A percentile compares a stretch with the other conserved stretches of the same genome.
Evolutionary conservation across 1,284 basidiomycete genomes (phyloP).

Genomic region (Paramarasmius palmivorus): DNA sequence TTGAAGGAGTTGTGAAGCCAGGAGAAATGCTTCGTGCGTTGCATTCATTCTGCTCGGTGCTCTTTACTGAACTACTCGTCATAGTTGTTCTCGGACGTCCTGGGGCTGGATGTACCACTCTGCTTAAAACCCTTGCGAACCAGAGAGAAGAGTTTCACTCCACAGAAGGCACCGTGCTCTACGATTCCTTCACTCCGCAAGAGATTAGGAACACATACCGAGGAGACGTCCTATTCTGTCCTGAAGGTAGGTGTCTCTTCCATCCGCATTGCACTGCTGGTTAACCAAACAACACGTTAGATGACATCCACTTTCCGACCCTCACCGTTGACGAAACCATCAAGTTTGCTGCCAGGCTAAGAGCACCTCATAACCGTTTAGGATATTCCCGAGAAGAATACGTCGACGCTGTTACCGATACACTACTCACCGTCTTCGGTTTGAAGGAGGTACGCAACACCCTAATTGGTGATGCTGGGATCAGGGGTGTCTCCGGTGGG

Average conservation of each 20-base stretch:
- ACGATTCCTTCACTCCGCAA: conserved; percentile 58
- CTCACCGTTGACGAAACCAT: conserved; percentile 68
- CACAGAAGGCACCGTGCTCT: conserved; percentile 58
- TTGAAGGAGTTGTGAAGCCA: conserved; percentile 52
- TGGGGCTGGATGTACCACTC: conserved; percentile 57
- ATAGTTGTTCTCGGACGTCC: conserved; percentile 62
- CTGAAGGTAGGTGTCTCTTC: conserved; percentile 32
- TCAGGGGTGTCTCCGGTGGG: conserved; percentile 81
- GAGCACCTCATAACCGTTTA: conserved; percentile 49
- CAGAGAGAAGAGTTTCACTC: conserved; percentile 52
- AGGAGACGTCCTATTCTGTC: conserved; percentile 62
- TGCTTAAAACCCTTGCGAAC: conserved; percentile 61
- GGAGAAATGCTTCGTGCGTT: conserved; percentile 54
- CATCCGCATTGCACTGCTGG: too few relatives aligned
- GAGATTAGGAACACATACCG: conserved; percentile 52
- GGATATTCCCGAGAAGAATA: conserved; percentile 45
- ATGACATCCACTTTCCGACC: conserved; percentile 72
- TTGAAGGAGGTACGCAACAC: conserved; percentile 59
- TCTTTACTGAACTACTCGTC: neutral
- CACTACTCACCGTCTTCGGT: conserved; percentile 70
- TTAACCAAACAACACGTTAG: conserved; percentile 16
- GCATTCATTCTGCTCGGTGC: neutral
- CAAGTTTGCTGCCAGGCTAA: conserved; percentile 53
- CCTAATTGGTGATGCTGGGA: conserved; percentile 68
- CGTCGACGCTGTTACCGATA: conserved; percentile 42